phyloP scores from a whole-genome alignment of 371 early-diverging fungal species.

The Mortierella polycephala region DNA sequence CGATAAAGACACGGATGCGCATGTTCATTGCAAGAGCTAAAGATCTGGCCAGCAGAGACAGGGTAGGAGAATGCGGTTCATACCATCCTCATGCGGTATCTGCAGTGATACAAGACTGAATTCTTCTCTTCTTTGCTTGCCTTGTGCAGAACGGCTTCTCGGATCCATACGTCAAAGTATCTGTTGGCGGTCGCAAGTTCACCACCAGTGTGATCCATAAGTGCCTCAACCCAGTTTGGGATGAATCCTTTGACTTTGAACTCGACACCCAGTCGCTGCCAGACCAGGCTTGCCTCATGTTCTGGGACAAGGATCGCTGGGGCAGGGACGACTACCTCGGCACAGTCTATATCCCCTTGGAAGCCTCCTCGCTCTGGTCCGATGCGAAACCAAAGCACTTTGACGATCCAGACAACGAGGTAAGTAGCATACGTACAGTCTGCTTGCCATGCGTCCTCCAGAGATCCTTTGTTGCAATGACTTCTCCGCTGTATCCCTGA shows the following conservation, averaged over 20 bases:
- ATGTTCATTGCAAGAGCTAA: constrained; percentile 36
- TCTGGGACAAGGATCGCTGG: constrained; percentile 75
- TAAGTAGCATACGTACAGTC: constrained; percentile 8
- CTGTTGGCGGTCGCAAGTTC: constrained; percentile 71
- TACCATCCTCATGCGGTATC: constrained; percentile 20
- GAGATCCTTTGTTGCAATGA: background rate
- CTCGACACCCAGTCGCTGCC: constrained; percentile 60
- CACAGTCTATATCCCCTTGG: constrained; percentile 43
- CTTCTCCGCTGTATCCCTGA: background rate
- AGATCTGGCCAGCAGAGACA: constrained; percentile 48
- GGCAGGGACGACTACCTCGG: constrained; percentile 54
- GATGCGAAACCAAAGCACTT: constrained; percentile 54
- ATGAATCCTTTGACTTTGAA: constrained; percentile 73
- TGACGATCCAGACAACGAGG: constrained; percentile 62
- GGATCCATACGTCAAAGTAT: constrained; percentile 69
- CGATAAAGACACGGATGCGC: constrained; percentile 21
- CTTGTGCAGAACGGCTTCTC: constrained; percentile 65
- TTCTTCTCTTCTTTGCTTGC: constrained; percentile 42
- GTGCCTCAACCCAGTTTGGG: constrained; percentile 82
- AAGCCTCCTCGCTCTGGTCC: constrained; percentile 38
- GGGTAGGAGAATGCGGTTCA: constrained; percentile 20
- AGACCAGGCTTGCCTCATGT: constrained; percentile 58
- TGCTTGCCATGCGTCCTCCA: no score
- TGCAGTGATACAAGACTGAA: background rate
- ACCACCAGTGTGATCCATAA: constrained; percentile 75